Percentiles rank a stretch among this genome's conserved stretches.
Conservation (phyloP, 257 asterid genomes). For the Henckelia pumila region DNA sequence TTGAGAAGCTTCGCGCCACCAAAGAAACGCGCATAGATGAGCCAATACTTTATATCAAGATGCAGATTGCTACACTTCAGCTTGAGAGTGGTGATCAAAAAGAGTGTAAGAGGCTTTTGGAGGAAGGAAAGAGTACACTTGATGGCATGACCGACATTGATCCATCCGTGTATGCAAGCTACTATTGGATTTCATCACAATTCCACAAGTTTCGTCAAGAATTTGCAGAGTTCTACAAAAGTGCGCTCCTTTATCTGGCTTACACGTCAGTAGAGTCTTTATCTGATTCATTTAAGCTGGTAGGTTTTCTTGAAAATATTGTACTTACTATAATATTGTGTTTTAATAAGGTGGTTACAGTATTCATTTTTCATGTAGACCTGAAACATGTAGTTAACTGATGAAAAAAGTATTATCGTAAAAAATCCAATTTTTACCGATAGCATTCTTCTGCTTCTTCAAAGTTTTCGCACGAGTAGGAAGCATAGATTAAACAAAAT, state of each 20-base stretch:
- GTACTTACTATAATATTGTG: slow-evolving; percentile 9
- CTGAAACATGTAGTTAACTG: slow-evolving; percentile 9
- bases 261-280: slow-evolving; percentile 88
- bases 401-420: too few relatives aligned
- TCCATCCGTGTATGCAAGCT: slow-evolving; percentile 93
- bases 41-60: slow-evolving; percentile 80
- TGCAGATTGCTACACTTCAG: slow-evolving; percentile 81
- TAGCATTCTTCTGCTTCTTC: too few relatives aligned
- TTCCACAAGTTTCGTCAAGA: slow-evolving; percentile 76
- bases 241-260: slow-evolving; percentile 90
- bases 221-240: slow-evolving; percentile 91
- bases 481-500: too few relatives aligned
- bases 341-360: slow-evolving; percentile 11
- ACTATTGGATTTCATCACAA: slow-evolving; percentile 92
- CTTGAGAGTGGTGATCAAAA: slow-evolving; percentile 89
- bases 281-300: slow-evolving; percentile 90
- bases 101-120: slow-evolving; percentile 81
- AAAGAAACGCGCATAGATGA: slow-evolving; percentile 82
- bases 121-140: slow-evolving; percentile 87
- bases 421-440: too few relatives aligned
- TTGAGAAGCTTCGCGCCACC: slow-evolving; percentile 77
- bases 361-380: slow-evolving; percentile 2
- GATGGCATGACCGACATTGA: slow-evolving; percentile 99
- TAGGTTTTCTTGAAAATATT: slow-evolving; percentile 25
- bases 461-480: too few relatives aligned